Conservation (phyloP, 2,329 filamentous ascomycete species). For the Fusarium siculi region DNA sequence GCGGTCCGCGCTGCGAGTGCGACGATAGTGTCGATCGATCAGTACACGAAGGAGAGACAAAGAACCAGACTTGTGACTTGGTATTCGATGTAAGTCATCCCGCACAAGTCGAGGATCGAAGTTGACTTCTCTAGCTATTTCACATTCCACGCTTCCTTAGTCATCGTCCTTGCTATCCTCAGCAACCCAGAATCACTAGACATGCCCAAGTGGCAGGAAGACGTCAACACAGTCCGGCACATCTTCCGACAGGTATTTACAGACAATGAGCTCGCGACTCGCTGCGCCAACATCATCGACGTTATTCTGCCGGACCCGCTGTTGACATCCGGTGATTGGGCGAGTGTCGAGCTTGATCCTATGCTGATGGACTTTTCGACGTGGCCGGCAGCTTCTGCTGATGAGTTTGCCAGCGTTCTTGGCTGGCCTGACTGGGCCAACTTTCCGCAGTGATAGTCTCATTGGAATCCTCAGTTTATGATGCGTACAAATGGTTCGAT, state of each 20-base stretch:
- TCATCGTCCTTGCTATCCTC: not conserved
- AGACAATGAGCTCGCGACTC: not conserved
- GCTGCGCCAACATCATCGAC: not conserved
- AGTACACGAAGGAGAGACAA: not conserved
- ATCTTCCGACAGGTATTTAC: not conserved
- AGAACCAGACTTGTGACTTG: not conserved
- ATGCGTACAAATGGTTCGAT: not conserved
- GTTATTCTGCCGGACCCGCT: not conserved
- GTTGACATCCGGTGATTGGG: not conserved
- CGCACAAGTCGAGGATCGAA: not conserved
- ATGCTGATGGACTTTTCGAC: not conserved
- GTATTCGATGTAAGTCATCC: not conserved
- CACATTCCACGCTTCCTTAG: not conserved
- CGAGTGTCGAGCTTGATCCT: not conserved
- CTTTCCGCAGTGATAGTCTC: not conserved
- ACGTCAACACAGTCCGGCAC: not conserved
- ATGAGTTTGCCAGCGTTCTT: not conserved
- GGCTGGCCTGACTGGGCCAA: not conserved
- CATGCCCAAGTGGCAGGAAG: not conserved
- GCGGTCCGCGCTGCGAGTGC: not conserved
- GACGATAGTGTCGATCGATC: not conserved
- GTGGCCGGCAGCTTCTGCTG: not conserved
- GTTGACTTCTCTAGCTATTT: not conserved
- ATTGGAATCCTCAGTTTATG: not conserved
- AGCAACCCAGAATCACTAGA: not conserved